Evolutionary conservation across 1,139 yeast species (phyloP).

Genomic region (Wickerhamomyces sp.): DNA sequence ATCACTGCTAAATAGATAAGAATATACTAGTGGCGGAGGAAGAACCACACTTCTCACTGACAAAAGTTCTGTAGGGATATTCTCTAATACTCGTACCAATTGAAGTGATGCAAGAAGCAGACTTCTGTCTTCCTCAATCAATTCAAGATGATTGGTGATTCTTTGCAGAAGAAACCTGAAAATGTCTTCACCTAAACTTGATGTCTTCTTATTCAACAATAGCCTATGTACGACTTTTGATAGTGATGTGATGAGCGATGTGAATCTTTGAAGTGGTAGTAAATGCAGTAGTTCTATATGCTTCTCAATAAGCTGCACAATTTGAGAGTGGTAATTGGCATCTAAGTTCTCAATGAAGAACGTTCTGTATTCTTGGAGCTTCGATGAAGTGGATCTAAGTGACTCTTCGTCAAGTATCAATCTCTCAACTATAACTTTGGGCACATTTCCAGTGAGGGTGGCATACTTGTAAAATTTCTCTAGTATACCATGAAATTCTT

Average conservation of each 20-base stretch:
- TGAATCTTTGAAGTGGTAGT: slow-evolving; percentile 2
- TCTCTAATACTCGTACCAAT: slow-evolving; percentile 23
- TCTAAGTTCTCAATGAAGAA: background rate
- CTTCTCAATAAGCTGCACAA: background rate
- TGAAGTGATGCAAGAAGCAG: slow-evolving; percentile 17
- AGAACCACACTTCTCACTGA: slow-evolving; percentile 29
- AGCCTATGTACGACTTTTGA: background rate
- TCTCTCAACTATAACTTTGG: slow-evolving; percentile 4
- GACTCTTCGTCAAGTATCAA: slow-evolving; percentile 5
- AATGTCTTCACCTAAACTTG: background rate
- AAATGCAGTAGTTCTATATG: slow-evolving; percentile 3
- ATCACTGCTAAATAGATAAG: slow-evolving; percentile 33
- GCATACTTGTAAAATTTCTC: slow-evolving; percentile 5
- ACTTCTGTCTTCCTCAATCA: slow-evolving; percentile 11
- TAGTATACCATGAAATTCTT: slow-evolving; percentile 5
- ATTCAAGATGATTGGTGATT: slow-evolving; percentile 1
- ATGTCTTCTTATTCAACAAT: background rate
- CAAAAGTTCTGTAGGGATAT: slow-evolving; percentile 20
- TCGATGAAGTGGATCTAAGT: background rate
- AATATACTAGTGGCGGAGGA: slow-evolving; percentile 36
- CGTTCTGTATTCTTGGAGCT: slow-evolving; percentile 1
- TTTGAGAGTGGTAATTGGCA: background rate
- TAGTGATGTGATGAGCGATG: slow-evolving; percentile 4
- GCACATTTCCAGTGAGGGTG: slow-evolving; percentile 4
- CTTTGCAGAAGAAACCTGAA: background rate